Evolutionary conservation across 1,284 basidiomycete species (phyloP).

Genomic region (Fomitopsis schrenkii): DNA sequence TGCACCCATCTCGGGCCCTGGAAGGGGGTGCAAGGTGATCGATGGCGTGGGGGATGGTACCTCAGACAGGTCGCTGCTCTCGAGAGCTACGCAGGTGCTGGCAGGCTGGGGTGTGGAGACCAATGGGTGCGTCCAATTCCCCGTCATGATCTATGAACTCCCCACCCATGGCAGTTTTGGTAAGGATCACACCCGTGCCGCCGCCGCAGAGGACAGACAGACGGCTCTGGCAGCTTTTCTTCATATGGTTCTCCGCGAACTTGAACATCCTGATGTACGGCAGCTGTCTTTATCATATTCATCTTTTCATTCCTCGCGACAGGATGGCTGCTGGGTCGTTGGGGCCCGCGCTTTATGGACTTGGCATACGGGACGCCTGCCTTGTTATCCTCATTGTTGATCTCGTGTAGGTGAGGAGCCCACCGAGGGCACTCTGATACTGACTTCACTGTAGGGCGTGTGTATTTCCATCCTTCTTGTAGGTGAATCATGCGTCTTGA

Average conservation of each 20-base stretch:
- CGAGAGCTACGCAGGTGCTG: constrained; percentile 14
- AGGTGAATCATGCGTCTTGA: constrained; percentile 19
- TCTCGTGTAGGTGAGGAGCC: constrained; percentile 37
- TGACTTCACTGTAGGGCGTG: constrained; percentile 16
- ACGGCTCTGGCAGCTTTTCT: constrained; percentile 35
- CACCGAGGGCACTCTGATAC: not conserved
- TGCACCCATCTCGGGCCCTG: constrained; percentile 4
- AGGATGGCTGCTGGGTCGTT: constrained; percentile 53
- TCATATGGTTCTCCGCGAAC: constrained; percentile 44
- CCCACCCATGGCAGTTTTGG: too few species aligned
- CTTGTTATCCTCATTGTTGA: constrained; percentile 51
- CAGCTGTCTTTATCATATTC: not conserved
- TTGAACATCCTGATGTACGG: constrained; percentile 52
- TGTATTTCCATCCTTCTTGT: constrained; percentile 50
- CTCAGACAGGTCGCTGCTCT: constrained; percentile 5
- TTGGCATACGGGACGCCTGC: constrained; percentile 48
- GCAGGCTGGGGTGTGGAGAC: constrained; percentile 23
- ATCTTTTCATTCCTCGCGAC: not conserved
- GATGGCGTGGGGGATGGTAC: constrained; percentile 5
- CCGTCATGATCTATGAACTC: not conserved
- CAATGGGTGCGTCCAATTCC: constrained; percentile 19
- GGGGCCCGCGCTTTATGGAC: constrained; percentile 55
- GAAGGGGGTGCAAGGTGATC: not conserved
- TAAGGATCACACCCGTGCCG: constrained; percentile 31
- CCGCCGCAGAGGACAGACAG: constrained; percentile 30